These are phyloP conservation scores for Tuber magnatum DNA, from an alignment of 495 filamentous ascomycete species.

Conservation along the genomic window DNA sequence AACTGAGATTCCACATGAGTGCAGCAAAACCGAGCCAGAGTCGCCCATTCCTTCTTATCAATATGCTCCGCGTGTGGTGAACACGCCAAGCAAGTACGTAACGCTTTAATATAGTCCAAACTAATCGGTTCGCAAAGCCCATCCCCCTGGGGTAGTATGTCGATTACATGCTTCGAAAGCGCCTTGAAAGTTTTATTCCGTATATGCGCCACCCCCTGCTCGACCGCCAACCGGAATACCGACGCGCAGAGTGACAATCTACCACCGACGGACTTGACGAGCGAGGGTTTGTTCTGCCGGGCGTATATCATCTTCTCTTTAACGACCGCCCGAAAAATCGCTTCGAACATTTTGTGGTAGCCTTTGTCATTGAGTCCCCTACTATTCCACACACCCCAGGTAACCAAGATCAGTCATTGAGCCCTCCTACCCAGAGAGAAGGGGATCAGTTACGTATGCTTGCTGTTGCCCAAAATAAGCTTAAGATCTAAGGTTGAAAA, in stretches of 20 bases:
- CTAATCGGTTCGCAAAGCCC: slow-evolving; percentile 65
- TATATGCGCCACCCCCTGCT: slow-evolving; percentile 59
- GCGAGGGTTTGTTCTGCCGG: slow-evolving; percentile 47
- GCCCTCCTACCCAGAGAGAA: not conserved
- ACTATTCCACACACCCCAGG: slow-evolving; percentile 9
- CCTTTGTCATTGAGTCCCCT: slow-evolving; percentile 59
- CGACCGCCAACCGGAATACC: slow-evolving; percentile 62
- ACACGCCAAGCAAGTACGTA: slow-evolving; percentile 62
- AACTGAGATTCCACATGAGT: slow-evolving; percentile 38
- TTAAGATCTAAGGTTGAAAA: slow-evolving; percentile 49
- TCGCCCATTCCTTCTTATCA: slow-evolving; percentile 55
- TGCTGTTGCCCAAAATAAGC: slow-evolving; percentile 57
- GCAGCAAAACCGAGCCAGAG: slow-evolving; percentile 35
- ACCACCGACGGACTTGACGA: slow-evolving; percentile 46
- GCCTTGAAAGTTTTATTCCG: slow-evolving; percentile 68
- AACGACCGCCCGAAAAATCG: slow-evolving; percentile 62
- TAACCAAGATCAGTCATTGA: slow-evolving; percentile 20
- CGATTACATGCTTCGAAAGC: slow-evolving; percentile 70
- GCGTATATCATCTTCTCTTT: slow-evolving; percentile 60
- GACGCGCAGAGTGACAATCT: slow-evolving; percentile 66
- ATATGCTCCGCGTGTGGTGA: slow-evolving; percentile 74
- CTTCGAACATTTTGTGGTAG: slow-evolving; percentile 74
- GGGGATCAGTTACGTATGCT: slow-evolving; percentile 36
- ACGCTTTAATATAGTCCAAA: slow-evolving; percentile 68
- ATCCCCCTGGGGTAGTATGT: slow-evolving; percentile 60